Evolutionary conservation across 169 alveolate genomes (phyloP), one percentile per base, ranked within the genome.

Genomic region (Plasmodium knowlesi): DNA sequence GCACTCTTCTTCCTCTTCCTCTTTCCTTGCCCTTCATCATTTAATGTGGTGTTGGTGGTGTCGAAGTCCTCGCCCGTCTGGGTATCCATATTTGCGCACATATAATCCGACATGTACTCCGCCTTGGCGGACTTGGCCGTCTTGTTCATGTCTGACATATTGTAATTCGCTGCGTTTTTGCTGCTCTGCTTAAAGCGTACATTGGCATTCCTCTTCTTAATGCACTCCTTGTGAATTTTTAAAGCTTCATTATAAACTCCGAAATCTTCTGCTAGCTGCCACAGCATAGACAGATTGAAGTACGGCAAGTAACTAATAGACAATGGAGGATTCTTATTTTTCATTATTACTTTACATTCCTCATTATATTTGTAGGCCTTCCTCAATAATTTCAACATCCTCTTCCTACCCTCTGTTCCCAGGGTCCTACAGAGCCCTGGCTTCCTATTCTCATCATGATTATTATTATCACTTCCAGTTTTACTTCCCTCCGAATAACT

Each of bases 211-310:
- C 94, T 76, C 61, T 88, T 88, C 46, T 88, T 88, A 30, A 88
- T 88, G 46, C 94, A 88, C 43, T 88, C 94, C 41, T 80, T 54
- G 57, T 96, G 96, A 1, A 96, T 89, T 73, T 84, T 67, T 30
- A 96, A 91, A 28, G 97, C 97, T 90, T 96, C 97, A 57, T 95
- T 82, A 82, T 94, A 96, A 8, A 96, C 96, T 25, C 97, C 97
- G 92, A 96, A 96, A 32, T 96, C 97, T 90, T 96, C 96, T 1
- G 97, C 94, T 34, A 96, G 93, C 79, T 96, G 97, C 97, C 97
- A 96, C 37, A 96, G 67, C 97, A 96, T 96, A 34, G 97, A 95
- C 2, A 96, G 93, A 83, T 95, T 96, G 85, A 92, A 96, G 88
- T 95, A 96, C 16, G 97, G 97, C 19, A 96, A 94, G 72, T 92